Base-by-base conservation (phyloP, 257 asterid species). In the Capsicum baccatum region DNA sequence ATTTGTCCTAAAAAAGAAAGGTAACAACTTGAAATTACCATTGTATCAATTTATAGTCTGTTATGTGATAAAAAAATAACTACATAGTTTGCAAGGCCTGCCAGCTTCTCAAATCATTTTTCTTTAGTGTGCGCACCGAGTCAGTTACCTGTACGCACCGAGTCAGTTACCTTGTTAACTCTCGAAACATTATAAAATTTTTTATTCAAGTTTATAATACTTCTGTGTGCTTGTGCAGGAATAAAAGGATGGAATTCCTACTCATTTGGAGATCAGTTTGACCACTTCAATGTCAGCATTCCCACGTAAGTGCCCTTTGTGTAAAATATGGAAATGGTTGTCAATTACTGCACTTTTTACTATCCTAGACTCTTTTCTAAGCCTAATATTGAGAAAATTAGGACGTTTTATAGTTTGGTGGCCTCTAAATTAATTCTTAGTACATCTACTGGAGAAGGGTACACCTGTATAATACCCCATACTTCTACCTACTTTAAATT, bases 211-310 rank as follows among this genome's bases (percentile, higher is more conserved):
- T 66, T 69, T 26, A 57, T 56, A 60, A 54, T 66, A 21, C 44
- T 68, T 13, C 19, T 74, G 5, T 83, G 83, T 79, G 17, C 74
- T 26, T 26, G 1, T 91, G 89, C 93, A 96, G 98, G 99, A 69
- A 92, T 96, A 83, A 96, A 92, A 90, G 89, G 87, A 64, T 91
- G 94, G 88, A 92, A 92, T 81, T 92, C 98, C 0, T 93, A 67
- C 84, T 82, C 98, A 17, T 91, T 92, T 9, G 99, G 99, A 50
- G 97, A 96, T 76, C 93, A 96, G 85, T 94, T 84, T 82, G 99
- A 94, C 59, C 98, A 94, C 91, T 96, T 94, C 91, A 96, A 90
- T 50, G 94, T 96, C 92, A 90, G 94, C 93, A 94, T 94, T 76
- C 99, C 98, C 79, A 73, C 87, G 98, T 96, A 90, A 87, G 98